Conservation (phyloP, 441 rosid species). For the Pelargonium citronellum region DNA sequence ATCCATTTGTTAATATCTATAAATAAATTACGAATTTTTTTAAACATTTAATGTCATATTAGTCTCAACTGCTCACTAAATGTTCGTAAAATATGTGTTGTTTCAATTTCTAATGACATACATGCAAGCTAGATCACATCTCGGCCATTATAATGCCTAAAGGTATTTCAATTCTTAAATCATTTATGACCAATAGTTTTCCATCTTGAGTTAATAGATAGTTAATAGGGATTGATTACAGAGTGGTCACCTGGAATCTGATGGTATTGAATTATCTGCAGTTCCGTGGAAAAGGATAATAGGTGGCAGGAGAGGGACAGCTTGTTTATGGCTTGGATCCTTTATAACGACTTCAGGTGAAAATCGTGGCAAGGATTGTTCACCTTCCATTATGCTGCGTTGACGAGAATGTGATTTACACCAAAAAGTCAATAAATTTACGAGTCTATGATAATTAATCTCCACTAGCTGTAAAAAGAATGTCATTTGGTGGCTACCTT, state of each 20-base stretch:
- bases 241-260: conserved; percentile 51
- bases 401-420: background rate
- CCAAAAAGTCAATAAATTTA: background rate
- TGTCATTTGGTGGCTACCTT: conserved; percentile 39
- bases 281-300: conserved; percentile 63
- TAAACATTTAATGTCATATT: background rate
- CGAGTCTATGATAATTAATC: background rate
- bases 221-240: no score
- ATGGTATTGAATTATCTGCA: conserved; percentile 54
- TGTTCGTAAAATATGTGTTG: no score
- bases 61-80: no score
- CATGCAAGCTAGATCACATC: no score
- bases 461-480: no score
- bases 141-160: no score
- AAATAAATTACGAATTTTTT: background rate
- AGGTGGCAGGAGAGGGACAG: conserved; percentile 50
- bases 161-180: no score
- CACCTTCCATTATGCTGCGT: conserved; percentile 71
- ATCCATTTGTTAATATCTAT: conserved; percentile 9
- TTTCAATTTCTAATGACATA: no score
- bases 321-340: conserved; percentile 34
- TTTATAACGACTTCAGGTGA: conserved; percentile 54
- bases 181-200: no score
- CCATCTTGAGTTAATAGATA: no score
- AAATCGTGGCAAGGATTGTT: conserved; percentile 47